Percentiles rank a stretch among this genome's conserved stretches.
Conservation (phyloP, 164 flowering plant species). For the Macadamia integrifolia region DNA sequence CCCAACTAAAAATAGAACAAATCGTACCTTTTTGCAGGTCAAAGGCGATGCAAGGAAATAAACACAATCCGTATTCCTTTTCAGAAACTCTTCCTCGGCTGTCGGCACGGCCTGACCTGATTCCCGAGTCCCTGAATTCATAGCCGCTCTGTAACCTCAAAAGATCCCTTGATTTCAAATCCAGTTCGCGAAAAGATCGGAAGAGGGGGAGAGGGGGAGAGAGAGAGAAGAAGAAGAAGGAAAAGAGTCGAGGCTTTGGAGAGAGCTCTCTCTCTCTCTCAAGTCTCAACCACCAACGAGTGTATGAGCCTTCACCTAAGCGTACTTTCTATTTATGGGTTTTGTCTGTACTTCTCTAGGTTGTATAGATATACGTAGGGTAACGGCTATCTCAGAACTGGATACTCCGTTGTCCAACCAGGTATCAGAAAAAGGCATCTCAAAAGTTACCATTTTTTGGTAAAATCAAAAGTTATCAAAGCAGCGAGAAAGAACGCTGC, state of each 20-base stretch:
- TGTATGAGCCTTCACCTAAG: too few relatives aligned
- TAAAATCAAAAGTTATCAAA: too few relatives aligned
- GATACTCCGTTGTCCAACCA: too few relatives aligned
- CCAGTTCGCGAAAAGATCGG: neutral
- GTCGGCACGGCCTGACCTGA: slow-evolving; percentile 15
- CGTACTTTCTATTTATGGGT: too few relatives aligned
- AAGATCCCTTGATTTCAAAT: neutral
- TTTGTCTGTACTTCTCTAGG: too few relatives aligned
- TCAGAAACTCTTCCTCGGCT: slow-evolving; percentile 59
- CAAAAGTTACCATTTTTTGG: too few relatives aligned
- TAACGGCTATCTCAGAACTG: too few relatives aligned
- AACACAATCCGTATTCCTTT: slow-evolving; percentile 80
- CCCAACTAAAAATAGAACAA: slow-evolving; percentile 4
- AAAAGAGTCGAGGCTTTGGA: slow-evolving; percentile 1
- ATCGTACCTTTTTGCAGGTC: slow-evolving; percentile 74
- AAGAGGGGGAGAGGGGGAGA: neutral
- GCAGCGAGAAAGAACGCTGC: too few relatives aligned
- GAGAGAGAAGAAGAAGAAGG: neutral
- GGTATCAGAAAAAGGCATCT: too few relatives aligned
- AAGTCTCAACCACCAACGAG: too few relatives aligned
- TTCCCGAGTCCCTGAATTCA: slow-evolving; percentile 18
- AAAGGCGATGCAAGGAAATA: slow-evolving; percentile 92
- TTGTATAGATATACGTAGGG: too few relatives aligned
- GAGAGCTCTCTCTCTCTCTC: too few relatives aligned
- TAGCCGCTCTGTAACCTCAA: neutral